Evolutionary conservation across 495 filamentous ascomycete species (phyloP).

Genomic region (Penicillium parvum): DNA sequence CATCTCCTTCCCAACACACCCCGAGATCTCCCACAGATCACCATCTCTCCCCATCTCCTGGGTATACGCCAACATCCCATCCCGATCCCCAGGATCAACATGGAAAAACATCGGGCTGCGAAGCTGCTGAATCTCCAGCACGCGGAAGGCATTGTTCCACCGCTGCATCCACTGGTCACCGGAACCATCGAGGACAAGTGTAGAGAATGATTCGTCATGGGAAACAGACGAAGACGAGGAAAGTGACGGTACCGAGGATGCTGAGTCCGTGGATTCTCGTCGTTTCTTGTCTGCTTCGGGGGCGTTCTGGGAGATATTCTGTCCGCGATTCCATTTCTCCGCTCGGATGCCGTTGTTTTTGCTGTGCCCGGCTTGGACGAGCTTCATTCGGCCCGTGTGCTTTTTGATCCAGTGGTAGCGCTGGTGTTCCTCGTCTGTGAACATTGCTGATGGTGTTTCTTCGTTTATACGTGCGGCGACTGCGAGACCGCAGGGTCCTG

Average conservation of each 20-base stretch:
- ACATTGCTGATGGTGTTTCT: slow-evolving; percentile 57
- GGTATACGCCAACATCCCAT: slow-evolving; percentile 57
- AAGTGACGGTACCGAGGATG: slow-evolving; percentile 26
- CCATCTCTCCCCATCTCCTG: slow-evolving; percentile 44
- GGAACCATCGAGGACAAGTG: slow-evolving; percentile 50
- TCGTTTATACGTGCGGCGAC: slow-evolving; percentile 57
- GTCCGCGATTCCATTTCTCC: slow-evolving; percentile 26
- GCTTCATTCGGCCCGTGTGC: slow-evolving; percentile 44
- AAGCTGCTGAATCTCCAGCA: slow-evolving; percentile 54
- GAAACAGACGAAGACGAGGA: slow-evolving; percentile 30
- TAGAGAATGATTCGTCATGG: slow-evolving; percentile 22
- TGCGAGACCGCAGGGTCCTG: slow-evolving; percentile 58
- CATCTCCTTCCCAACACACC: slow-evolving; percentile 59
- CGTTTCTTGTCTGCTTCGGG: slow-evolving; percentile 11
- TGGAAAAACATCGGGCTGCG: slow-evolving; percentile 68
- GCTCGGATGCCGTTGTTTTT: slow-evolving; percentile 30
- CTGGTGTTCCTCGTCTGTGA: slow-evolving; percentile 63
- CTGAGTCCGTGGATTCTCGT: slow-evolving; percentile 20
- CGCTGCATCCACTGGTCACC: slow-evolving; percentile 50
- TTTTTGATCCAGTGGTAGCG: slow-evolving; percentile 61
- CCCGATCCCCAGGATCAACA: slow-evolving; percentile 58
- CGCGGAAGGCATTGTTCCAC: slow-evolving; percentile 54
- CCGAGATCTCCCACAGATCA: slow-evolving; percentile 54
- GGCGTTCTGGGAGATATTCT: slow-evolving; percentile 10
- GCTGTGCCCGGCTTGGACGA: slow-evolving; percentile 28